Percentiles rank a stretch among this genome's conserved stretches.
Evolutionary conservation across 2,329 filamentous ascomycete species (phyloP).

Genomic region (Talaromyces sp.): DNA sequence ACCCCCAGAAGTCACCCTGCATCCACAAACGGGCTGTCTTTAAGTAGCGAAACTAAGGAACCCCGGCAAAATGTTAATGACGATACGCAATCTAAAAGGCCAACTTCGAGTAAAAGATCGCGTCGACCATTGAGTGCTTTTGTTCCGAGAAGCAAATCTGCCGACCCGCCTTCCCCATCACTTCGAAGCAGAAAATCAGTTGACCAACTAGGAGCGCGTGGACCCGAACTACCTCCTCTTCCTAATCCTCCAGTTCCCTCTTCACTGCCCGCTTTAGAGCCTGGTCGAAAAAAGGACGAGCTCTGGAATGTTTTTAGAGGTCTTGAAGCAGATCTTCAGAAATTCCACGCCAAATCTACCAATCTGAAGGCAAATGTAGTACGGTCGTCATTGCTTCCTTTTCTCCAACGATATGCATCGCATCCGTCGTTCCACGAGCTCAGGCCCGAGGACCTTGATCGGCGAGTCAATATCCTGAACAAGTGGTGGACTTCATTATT

Average conservation of each 20-base stretch:
- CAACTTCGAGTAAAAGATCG: constrained; percentile 36
- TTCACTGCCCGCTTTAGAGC: constrained; percentile 42
- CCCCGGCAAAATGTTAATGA: constrained; percentile 19
- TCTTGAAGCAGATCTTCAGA: constrained; percentile 67
- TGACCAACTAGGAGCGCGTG: constrained; percentile 33
- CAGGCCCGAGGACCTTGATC: constrained; percentile 76
- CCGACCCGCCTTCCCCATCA: constrained; percentile 40
- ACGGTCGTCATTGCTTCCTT: constrained; percentile 69
- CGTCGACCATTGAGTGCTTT: constrained; percentile 42
- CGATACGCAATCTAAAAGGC: constrained; percentile 28
- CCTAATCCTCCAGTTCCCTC: constrained; percentile 47
- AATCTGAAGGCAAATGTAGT: constrained; percentile 73
- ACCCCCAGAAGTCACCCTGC: constrained; percentile 18
- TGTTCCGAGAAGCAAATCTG: constrained; percentile 34
- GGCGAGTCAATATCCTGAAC: constrained; percentile 73
- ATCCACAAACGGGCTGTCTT: constrained; percentile 1
- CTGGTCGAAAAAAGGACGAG: constrained; percentile 62
- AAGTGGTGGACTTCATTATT: constrained; percentile 87
- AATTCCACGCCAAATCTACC: constrained; percentile 72
- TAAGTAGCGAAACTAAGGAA: constrained; percentile 23
- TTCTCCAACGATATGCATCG: constrained; percentile 66
- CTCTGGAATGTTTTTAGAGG: constrained; percentile 65
- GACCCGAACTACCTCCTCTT: constrained; percentile 31
- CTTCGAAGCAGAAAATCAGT: constrained; percentile 43
- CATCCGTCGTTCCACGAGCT: constrained; percentile 65